phyloP scores from a whole-genome alignment of 2,329 filamentous ascomycete genomes.

The Alternaria arborescens region DNA sequence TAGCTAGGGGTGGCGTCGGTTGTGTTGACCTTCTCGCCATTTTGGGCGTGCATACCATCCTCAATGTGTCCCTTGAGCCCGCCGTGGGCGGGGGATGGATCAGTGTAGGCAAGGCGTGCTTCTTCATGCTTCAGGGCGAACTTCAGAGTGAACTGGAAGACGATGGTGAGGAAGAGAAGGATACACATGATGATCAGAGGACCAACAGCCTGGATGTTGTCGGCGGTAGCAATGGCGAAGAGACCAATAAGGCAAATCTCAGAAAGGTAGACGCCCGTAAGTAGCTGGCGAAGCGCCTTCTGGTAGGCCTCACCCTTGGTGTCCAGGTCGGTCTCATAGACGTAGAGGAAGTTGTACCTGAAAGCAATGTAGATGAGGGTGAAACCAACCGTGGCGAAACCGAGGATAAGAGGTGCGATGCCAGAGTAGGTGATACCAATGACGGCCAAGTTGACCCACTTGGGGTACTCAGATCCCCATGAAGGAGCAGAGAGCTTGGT shows the following conservation, averaged over 20 bases:
- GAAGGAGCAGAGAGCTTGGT: slow-evolving; percentile 54
- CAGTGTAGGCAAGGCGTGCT: slow-evolving; percentile 41
- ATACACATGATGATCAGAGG: slow-evolving; percentile 56
- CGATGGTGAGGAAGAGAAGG: slow-evolving; percentile 51
- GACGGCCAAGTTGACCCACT: slow-evolving; percentile 57
- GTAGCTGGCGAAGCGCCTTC: slow-evolving; percentile 57
- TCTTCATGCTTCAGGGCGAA: slow-evolving; percentile 43
- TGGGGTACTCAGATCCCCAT: slow-evolving; percentile 58
- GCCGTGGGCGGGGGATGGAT: slow-evolving; percentile 28
- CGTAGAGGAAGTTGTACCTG: slow-evolving; percentile 60
- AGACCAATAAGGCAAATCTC: slow-evolving; percentile 60
- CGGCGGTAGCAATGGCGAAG: slow-evolving; percentile 53
- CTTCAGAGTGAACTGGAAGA: slow-evolving; percentile 52
- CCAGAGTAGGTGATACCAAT: slow-evolving; percentile 58
- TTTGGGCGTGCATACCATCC: slow-evolving; percentile 24
- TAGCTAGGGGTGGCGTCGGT: slow-evolving; percentile 7
- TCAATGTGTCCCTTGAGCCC: slow-evolving; percentile 33
- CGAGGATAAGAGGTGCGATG: slow-evolving; percentile 59
- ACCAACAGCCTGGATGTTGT: slow-evolving; percentile 46
- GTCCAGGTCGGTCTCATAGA: slow-evolving; percentile 57
- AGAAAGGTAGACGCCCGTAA: slow-evolving; percentile 58
- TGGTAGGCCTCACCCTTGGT: slow-evolving; percentile 58
- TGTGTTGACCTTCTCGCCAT: slow-evolving; percentile 19
- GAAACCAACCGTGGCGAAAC: slow-evolving; percentile 57
- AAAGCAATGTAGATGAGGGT: slow-evolving; percentile 58